Evolutionary conservation across 2,329 filamentous ascomycete species (phyloP).

Genomic region (Phyllosticta capitalensis): DNA sequence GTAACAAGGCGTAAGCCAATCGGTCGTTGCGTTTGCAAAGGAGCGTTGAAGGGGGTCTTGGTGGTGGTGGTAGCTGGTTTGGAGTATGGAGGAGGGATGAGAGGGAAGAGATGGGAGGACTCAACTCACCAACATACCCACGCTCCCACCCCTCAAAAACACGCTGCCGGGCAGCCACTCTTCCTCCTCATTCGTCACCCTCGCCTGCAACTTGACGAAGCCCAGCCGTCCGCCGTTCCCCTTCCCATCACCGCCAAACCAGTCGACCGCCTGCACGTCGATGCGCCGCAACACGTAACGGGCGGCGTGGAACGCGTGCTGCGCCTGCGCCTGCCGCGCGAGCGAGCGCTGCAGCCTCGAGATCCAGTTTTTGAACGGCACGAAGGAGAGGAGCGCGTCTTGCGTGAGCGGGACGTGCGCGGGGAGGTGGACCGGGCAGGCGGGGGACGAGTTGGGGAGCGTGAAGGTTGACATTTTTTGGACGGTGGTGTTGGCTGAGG

Average conservation of each 20-base stretch:
- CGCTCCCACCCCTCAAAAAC: conserved; percentile 49
- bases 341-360: conserved; percentile 41
- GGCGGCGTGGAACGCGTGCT: conserved; percentile 42
- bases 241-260: conserved; percentile 34
- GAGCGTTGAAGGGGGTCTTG: too few species aligned
- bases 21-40: neutral
- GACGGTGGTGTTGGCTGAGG: too few species aligned
- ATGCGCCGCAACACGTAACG: conserved; percentile 45
- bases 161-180: conserved; percentile 47
- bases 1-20: neutral
- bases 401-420: conserved; percentile 28
- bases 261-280: conserved; percentile 46
- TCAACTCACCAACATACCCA: conserved; percentile 43
- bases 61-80: too few species aligned
- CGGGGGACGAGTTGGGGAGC: conserved; percentile 24
- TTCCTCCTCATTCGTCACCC: conserved; percentile 42
- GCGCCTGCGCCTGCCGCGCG: conserved; percentile 33
- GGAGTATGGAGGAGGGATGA: neutral
- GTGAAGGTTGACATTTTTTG: conserved; percentile 40
- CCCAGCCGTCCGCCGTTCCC: conserved; percentile 30
- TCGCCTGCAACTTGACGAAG: conserved; percentile 47
- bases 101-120: too few species aligned
- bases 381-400: conserved; percentile 40
- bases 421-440: conserved; percentile 34
- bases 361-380: conserved; percentile 48